Evolutionary conservation across 1,284 basidiomycete species (phyloP), one percentile per base, ranked within the genome.

Genomic region (Apiotrichum siamense): DNA sequence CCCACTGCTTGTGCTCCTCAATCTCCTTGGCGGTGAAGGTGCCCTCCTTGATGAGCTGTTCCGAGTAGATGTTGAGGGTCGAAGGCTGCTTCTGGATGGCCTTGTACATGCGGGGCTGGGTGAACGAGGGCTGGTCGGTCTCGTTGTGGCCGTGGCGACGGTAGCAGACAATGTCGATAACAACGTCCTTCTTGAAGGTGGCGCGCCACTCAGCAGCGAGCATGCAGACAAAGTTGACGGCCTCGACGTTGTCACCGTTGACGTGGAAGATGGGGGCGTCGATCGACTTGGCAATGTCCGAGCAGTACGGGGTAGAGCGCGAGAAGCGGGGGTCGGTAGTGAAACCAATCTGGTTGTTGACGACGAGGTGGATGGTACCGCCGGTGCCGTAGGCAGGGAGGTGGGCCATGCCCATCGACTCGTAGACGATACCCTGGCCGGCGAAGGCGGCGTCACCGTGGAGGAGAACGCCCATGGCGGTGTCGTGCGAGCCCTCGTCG

Each of bases 321-420:
- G 93, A 78, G 77, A 97, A 97, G 58, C 93, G 86, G 44, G 96
- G 96, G 73, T 97, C 94, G 50, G 96, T 99, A 55, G 96, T 99
- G 80, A 99, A 99, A 61, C 96, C 96, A 58, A 98, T 97, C 76
- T 99, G 96, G 79, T 99, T 99, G 81, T 99, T 99, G 66, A 99
- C 92, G 66, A 99, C 93, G 60, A 98, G 79, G 74, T 98, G 96
- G 64, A 98, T 89, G 41, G 96, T 98, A 58, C 96, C 96, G 57
- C 96, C 96, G 18, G 93, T 97, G 44, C 93, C 92, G 75, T 97
- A 99, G 77, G 83, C 84, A 41, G 90, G 90, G 42, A 99, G 80
- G 72, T 88, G 90, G 78, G 93, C 88, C 81, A 98, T 89, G 68
- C 96, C 96, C 88, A 97, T 97, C 36, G 94, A 97, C 79, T 99